Evolutionary conservation across 345 rosid species (phyloP).

Genomic region (Bruguiera sexangula): DNA sequence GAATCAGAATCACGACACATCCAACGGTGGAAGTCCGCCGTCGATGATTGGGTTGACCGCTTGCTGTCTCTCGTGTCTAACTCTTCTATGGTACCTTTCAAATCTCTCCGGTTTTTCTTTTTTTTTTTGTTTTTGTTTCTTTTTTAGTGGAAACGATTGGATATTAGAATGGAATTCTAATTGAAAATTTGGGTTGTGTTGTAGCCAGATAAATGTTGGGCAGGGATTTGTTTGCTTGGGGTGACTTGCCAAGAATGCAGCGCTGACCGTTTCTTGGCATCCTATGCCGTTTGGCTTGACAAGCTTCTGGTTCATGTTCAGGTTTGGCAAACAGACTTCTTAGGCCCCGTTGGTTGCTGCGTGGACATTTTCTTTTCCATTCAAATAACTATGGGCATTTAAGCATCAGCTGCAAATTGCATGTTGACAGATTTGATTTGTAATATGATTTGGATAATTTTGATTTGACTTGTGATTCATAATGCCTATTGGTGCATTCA

Average conservation of each 20-base stretch:
- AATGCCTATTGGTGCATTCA: no score
- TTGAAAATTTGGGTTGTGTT: slow-evolving; percentile 15
- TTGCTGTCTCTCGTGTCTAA: slow-evolving; percentile 44
- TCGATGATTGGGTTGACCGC: slow-evolving; percentile 65
- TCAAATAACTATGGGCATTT: no score
- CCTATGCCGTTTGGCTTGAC: slow-evolving; percentile 61
- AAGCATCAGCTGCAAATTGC: no score
- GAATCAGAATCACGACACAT: slow-evolving; percentile 36
- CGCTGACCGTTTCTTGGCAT: slow-evolving; percentile 57
- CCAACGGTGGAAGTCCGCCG: slow-evolving; percentile 53
- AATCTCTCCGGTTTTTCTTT: not conserved
- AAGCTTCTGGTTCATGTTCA: slow-evolving; percentile 51
- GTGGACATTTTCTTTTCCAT: no score
- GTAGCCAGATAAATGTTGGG: slow-evolving; percentile 87
- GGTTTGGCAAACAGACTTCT: slow-evolving; percentile 30
- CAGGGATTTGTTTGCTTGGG: slow-evolving; percentile 72
- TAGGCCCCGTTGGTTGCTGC: no score
- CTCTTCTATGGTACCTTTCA: slow-evolving; percentile 39
- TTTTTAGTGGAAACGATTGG: not conserved
- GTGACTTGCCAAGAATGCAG: slow-evolving; percentile 74
- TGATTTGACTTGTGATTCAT: no score
- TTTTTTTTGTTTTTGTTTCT: not conserved
- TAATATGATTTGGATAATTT: no score
- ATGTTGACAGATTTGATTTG: no score
- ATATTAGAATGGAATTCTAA: not conserved